Evolutionary conservation across 768 basidiomycete species (phyloP), one percentile per base, ranked within the genome.

Genomic region (Butyriboletus loyo): DNA sequence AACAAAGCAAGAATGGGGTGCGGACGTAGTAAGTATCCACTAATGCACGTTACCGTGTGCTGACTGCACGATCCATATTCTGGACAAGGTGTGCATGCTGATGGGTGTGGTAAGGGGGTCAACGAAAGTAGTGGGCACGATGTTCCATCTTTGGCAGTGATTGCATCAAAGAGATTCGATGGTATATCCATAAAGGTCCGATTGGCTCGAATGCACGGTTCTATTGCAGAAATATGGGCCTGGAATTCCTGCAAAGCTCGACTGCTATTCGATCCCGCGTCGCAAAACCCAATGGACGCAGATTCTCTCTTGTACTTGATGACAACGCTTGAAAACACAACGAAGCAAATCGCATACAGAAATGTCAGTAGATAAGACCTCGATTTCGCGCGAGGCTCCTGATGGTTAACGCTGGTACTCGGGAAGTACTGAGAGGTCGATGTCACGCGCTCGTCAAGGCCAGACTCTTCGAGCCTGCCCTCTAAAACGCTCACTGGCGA

Each of bases 231-330:
- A 49, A 79, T 69, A 38, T 71, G 71, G 6, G 70, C 71, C 39
- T 77, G 75, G 19, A 84, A 59, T 14, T 67, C 71, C 52, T 81
- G 80, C 45, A 91, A 69, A 3, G 73, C 72, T 22, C 59, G 66
- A 66, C 87, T 93, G 27, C 83, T 86, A 57, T 75, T 72, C 50
- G 67, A 80, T 19, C 81, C 85, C 32, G 79, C 69, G 56, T 89
- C 83, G 63, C 91, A 93, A 68, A 82, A 93, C 5, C 92, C 91
- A 58, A 93, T 83, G 11, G 75, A 66, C 3, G 84, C 73, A 6
- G 90, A 90, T 58, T 87, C 82, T 13, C 58, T 53, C 71, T 90
- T 91, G 74, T 83, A 88, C 17, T 75, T 74, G 60, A 75, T 58
- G 19, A 75, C 55, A 22, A 69, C 56, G 54, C 67, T 70, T 14